phyloP scores from a whole-genome alignment of 345 rosid genomes.

The Sonneratia alba region DNA sequence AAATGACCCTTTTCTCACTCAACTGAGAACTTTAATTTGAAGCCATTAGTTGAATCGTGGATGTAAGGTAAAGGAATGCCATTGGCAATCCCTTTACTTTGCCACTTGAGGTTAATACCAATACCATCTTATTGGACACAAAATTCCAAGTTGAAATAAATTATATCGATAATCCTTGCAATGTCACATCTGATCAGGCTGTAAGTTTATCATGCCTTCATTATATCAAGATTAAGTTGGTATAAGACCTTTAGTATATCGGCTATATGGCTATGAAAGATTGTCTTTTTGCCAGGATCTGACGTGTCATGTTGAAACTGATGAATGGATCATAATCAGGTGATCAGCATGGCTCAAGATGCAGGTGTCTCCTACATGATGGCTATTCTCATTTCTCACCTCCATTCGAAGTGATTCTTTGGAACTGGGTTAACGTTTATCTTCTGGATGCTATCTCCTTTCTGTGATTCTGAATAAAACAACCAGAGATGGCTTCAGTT shows the following conservation, averaged over 20 bases:
- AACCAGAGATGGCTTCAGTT: neutral
- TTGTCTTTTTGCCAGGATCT: conserved; percentile 23
- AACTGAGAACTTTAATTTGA: neutral
- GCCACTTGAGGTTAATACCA: neutral
- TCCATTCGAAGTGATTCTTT: conserved; percentile 11
- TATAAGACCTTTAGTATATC: neutral
- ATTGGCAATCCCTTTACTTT: neutral
- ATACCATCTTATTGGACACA: neutral
- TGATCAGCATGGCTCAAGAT: conserved; percentile 23
- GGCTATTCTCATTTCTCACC: conserved; percentile 4
- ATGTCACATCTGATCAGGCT: neutral
- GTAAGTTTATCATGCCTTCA: neutral
- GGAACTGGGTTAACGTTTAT: conserved; percentile 27
- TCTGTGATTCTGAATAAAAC: neutral
- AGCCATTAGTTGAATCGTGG: too few relatives aligned
- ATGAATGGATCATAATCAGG: conserved; percentile 7
- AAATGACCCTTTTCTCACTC: neutral
- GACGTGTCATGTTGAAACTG: conserved; percentile 16
- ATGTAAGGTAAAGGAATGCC: neutral
- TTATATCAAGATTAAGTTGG: neutral
- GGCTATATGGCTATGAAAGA: neutral
- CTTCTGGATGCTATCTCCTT: conserved; percentile 1
- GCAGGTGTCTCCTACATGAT: conserved; percentile 11
- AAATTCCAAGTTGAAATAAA: neutral
- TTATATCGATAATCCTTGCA: neutral